These are phyloP conservation scores for Talaromyces atroroseus DNA, from an alignment of 2,329 filamentous ascomycete species.

Conservation along the genomic window DNA sequence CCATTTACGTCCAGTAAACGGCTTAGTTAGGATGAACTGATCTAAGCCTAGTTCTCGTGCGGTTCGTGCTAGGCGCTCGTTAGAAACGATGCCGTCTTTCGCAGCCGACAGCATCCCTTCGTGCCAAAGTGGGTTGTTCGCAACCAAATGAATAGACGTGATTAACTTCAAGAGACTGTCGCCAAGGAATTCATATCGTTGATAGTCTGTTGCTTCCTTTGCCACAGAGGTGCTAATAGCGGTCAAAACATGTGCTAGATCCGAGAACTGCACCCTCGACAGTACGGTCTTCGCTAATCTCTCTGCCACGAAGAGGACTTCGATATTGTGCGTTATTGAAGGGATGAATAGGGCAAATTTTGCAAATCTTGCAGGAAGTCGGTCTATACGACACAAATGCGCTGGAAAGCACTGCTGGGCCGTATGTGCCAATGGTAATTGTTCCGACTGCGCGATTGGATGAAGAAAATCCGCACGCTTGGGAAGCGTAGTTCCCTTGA, in stretches of 20 bases:
- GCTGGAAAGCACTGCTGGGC: constrained; percentile 17
- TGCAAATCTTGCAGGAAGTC: constrained; percentile 42
- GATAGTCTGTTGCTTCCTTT: constrained; percentile 61
- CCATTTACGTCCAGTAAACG: constrained; percentile 70
- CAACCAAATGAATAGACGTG: constrained; percentile 60
- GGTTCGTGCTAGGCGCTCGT: constrained; percentile 63
- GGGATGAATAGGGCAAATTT: constrained; percentile 61
- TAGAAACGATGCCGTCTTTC: constrained; percentile 68
- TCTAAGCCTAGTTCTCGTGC: constrained; percentile 62
- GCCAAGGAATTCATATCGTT: constrained; percentile 80
- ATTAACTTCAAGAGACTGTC: constrained; percentile 76
- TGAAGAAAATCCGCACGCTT: constrained; percentile 32
- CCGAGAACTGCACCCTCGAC: constrained; percentile 46
- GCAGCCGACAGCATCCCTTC: constrained; percentile 67
- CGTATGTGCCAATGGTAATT: constrained; percentile 17
- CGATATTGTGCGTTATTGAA: constrained; percentile 65
- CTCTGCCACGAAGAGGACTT: constrained; percentile 58
- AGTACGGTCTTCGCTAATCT: constrained; percentile 55
- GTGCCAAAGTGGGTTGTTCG: constrained; percentile 59
- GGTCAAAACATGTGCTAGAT: constrained; percentile 55
- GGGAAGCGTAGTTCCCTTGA: constrained; percentile 25
- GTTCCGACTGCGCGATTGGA: constrained; percentile 16
- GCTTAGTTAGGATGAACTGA: constrained; percentile 62
- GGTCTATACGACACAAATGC: constrained; percentile 29
- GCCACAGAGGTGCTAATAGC: constrained; percentile 66